Percentiles rank a stretch among this genome's conserved stretches.
These are phyloP conservation scores for Fusarium armeniacum DNA, from an alignment of 2,329 filamentous ascomycete genomes.

Conservation along the genomic window DNA sequence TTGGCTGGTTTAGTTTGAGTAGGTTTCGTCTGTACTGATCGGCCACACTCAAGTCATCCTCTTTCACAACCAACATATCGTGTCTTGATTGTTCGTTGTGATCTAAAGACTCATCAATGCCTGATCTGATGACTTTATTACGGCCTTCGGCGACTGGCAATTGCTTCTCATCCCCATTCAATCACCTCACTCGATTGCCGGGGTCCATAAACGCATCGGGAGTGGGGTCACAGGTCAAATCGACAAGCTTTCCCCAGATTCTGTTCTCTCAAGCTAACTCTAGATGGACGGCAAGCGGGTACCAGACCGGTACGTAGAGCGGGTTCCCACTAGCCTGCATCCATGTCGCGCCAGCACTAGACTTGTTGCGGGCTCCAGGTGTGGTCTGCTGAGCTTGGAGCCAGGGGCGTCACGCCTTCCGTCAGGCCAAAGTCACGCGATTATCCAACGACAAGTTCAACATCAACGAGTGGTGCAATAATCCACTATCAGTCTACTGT, in stretches of 20 bases:
- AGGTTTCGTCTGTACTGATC: constrained; percentile 24
- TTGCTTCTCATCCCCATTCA: constrained; percentile 7
- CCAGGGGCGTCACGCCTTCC: constrained; percentile 50
- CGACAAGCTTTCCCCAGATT: constrained; percentile 56
- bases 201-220: constrained; percentile 36
- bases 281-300: constrained; percentile 39
- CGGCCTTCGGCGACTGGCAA: constrained; percentile 36
- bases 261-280: constrained; percentile 42
- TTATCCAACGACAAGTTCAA: constrained; percentile 39
- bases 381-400: constrained; percentile 49
- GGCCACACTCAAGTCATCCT: constrained; percentile 30
- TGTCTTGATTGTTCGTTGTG: background rate
- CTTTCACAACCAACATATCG: background rate
- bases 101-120: background rate
- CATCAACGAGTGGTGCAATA: background rate
- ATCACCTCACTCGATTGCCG: constrained; percentile 43
- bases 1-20: background rate
- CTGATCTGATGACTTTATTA: constrained; percentile 10
- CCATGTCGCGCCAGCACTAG: constrained; percentile 39
- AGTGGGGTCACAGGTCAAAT: constrained; percentile 40
- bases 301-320: constrained; percentile 46
- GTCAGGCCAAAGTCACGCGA: constrained; percentile 54
- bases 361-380: constrained; percentile 43
- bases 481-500: constrained; percentile 1
- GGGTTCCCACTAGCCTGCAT: constrained; percentile 15